Percentiles rank a stretch among this genome's conserved stretches.
phyloP scores from a whole-genome alignment of 2,329 filamentous ascomycete genomes.

The Rhinocladiella similis region DNA sequence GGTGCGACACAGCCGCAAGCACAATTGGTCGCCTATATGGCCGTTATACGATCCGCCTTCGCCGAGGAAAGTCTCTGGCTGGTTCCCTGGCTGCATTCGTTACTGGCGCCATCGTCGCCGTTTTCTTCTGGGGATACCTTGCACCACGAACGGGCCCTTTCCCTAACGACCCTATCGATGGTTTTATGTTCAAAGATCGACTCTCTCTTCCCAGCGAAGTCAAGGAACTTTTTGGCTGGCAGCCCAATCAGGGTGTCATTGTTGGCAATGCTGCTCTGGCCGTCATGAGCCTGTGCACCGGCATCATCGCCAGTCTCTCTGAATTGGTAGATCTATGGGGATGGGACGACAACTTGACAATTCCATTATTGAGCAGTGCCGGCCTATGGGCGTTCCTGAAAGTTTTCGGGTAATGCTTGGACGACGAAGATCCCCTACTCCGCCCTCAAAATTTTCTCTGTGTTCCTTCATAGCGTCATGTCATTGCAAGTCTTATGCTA shows the following conservation, averaged over 20 bases:
- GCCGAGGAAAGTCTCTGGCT: constrained; percentile 86
- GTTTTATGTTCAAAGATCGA: constrained; percentile 77
- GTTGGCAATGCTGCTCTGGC: constrained; percentile 72
- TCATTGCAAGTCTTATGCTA: background rate
- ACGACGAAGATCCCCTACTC: background rate
- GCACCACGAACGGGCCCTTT: constrained; percentile 68
- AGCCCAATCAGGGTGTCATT: constrained; percentile 60
- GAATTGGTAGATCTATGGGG: constrained; percentile 90
- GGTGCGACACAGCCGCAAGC: constrained; percentile 96
- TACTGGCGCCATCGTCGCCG: constrained; percentile 79
- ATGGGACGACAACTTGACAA: constrained; percentile 97
- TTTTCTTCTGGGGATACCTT: constrained; percentile 84
- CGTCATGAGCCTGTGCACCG: constrained; percentile 80
- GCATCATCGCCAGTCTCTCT: constrained; percentile 83
- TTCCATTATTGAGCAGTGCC: constrained; percentile 84
- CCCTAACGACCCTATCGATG: constrained; percentile 60
- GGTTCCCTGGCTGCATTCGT: constrained; percentile 82
- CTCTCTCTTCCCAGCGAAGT: constrained; percentile 67
- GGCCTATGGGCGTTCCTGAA: constrained; percentile 92
- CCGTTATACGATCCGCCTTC: constrained; percentile 80
- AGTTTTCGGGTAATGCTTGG: constrained; percentile 61
- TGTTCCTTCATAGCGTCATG: background rate
- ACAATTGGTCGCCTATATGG: constrained; percentile 92
- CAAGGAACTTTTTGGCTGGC: constrained; percentile 62
- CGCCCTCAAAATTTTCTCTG: background rate